Conservation (phyloP, 306 rosid genomes). For the Dalbergia cochinchinensis region DNA sequence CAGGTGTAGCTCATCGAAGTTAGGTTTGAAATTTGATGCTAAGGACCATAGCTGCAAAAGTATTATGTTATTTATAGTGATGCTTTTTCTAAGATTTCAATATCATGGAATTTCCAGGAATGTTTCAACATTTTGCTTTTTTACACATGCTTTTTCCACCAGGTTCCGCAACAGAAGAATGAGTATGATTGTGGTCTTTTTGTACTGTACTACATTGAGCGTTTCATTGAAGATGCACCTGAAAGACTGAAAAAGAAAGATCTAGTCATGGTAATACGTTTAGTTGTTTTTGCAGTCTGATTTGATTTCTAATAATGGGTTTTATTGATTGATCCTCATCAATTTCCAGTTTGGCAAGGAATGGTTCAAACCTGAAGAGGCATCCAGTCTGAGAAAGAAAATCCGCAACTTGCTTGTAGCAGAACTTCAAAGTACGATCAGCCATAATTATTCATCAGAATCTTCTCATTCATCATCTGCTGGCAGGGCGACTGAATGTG, state of each 20-base stretch:
- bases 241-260: slow-evolving; percentile 75
- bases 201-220: slow-evolving; percentile 84
- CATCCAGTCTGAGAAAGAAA: slow-evolving; percentile 81
- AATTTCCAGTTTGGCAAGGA: slow-evolving; percentile 73
- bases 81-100: no score
- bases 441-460: slow-evolving; percentile 17
- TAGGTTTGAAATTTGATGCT: no score
- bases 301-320: slow-evolving; percentile 12
- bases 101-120: no score
- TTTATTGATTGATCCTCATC: slow-evolving; percentile 33
- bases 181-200: slow-evolving; percentile 95
- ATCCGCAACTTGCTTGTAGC: slow-evolving; percentile 64
- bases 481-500: slow-evolving; percentile 29
- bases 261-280: slow-evolving; percentile 69
- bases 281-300: not conserved
- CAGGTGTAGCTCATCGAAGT: no score
- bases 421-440: slow-evolving; percentile 59
- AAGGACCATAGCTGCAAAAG: no score
- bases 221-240: slow-evolving; percentile 85
- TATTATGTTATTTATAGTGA: no score
- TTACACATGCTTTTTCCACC: slow-evolving; percentile 44
- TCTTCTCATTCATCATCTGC: slow-evolving; percentile 45
- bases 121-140: not conserved
- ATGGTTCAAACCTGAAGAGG: slow-evolving; percentile 93
- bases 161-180: slow-evolving; percentile 98